phyloP scores from a whole-genome alignment of 371 early-diverging fungal genomes.

The Rhizopus arrhizus region DNA sequence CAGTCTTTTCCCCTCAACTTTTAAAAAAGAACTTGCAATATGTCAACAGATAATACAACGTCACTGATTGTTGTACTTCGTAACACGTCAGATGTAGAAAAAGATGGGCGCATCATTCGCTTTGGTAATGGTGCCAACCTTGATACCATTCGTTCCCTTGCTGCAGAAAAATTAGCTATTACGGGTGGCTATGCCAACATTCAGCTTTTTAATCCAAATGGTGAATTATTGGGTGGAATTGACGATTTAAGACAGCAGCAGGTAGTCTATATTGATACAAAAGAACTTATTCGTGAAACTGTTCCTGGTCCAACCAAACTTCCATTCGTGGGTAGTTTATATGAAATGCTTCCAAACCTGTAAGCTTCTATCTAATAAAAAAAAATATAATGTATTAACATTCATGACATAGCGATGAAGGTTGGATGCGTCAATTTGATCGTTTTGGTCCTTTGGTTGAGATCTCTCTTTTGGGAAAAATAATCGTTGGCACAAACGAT shows the following conservation, averaged over 20 bases:
- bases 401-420: conserved; percentile 22
- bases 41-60: conserved; percentile 28
- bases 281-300: conserved; percentile 27
- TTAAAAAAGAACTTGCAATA: not conserved
- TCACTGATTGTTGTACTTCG: conserved; percentile 34
- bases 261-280: conserved; percentile 27
- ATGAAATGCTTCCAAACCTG: conserved; percentile 41
- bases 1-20: no score
- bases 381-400: not conserved
- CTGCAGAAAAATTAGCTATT: conserved; percentile 35
- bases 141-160: conserved; percentile 30
- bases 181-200: conserved; percentile 13
- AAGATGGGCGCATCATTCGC: conserved; percentile 34
- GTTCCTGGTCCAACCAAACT: conserved; percentile 35
- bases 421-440: conserved; percentile 30
- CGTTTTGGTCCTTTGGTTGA: conserved; percentile 38
- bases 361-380: conserved; percentile 12
- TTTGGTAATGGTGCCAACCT: conserved; percentile 32
- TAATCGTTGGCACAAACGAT: conserved; percentile 33
- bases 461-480: conserved; percentile 29
- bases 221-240: conserved; percentile 22
- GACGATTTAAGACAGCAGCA: conserved; percentile 30
- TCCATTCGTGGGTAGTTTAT: conserved; percentile 42
- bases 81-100: conserved; percentile 26
- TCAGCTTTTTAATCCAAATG: conserved; percentile 19